phyloP scores from a whole-genome alignment of 306 rosid species.

The Cucumis hystrix region DNA sequence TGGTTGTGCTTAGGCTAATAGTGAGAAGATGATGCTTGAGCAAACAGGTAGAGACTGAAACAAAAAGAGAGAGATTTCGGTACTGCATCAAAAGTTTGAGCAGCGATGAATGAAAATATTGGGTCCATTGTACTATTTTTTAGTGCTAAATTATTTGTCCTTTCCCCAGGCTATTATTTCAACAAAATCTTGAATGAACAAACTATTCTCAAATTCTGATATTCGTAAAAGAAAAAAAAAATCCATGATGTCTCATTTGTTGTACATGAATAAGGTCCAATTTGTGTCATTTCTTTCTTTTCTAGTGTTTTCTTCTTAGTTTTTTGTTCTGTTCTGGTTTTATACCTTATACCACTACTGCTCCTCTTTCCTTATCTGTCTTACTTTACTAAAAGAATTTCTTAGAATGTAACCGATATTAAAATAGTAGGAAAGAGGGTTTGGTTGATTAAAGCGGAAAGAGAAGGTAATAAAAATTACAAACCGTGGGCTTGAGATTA shows the following conservation, averaged over 20 bases:
- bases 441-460: too few relatives aligned
- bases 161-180: constrained; percentile 5
- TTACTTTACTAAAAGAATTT: background rate
- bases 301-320: background rate
- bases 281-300: background rate
- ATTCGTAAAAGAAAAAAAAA: background rate
- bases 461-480: too few relatives aligned
- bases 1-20: constrained; percentile 7
- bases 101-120: background rate
- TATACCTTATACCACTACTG: background rate
- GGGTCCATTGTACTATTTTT: background rate
- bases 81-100: background rate
- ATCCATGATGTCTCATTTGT: background rate
- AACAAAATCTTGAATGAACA: constrained; percentile 6
- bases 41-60: background rate
- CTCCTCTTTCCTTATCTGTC: constrained; percentile 5
- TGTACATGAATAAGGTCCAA: constrained; percentile 3
- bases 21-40: constrained; percentile 13
- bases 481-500: too few relatives aligned
- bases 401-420: too few relatives aligned
- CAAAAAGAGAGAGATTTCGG: background rate
- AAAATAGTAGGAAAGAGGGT: too few relatives aligned
- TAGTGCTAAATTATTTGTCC: constrained; percentile 2
- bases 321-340: background rate
- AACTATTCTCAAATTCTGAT: constrained; percentile 5